Percentiles rank a stretch among this genome's conserved stretches.
phyloP scores from a whole-genome alignment of 2,329 filamentous ascomycete genomes.

The Penicillium fuscoglaucum region DNA sequence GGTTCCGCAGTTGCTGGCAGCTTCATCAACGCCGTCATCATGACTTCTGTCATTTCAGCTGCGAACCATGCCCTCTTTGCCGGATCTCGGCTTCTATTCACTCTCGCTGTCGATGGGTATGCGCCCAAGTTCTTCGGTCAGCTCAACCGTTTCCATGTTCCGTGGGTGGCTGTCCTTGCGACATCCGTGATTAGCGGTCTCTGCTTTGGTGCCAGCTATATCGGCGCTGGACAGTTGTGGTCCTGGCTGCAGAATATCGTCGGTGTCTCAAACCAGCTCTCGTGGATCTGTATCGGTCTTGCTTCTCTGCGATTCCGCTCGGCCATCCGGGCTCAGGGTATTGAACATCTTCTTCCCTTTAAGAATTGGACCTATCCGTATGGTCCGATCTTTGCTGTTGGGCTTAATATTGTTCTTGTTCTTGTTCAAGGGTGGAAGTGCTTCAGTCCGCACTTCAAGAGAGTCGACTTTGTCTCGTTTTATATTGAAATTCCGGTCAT shows the following conservation, averaged over 20 bases:
- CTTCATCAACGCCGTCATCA: conserved; percentile 63
- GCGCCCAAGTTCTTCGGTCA: conserved; percentile 58
- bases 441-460: conserved; percentile 60
- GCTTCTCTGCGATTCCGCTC: conserved; percentile 65
- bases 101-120: conserved; percentile 55
- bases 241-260: conserved; percentile 68
- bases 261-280: conserved; percentile 66
- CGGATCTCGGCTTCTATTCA: conserved; percentile 58
- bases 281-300: conserved; percentile 63
- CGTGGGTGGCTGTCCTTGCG: conserved; percentile 56
- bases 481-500: conserved; percentile 65
- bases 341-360: conserved; percentile 63
- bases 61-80: conserved; percentile 62
- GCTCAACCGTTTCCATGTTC: conserved; percentile 53
- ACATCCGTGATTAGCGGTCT: conserved; percentile 58
- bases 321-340: conserved; percentile 58
- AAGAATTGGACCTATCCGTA: conserved; percentile 67
- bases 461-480: conserved; percentile 62
- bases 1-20: conserved; percentile 57
- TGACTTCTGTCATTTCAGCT: conserved; percentile 60
- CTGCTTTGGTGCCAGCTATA: conserved; percentile 66
- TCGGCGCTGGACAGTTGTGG: conserved; percentile 66
- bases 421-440: conserved; percentile 62
- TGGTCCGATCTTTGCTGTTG: conserved; percentile 58
- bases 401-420: conserved; percentile 61